A percentile compares a stretch with the other conserved stretches of the same genome.
These are phyloP conservation scores for Aspergillus sergii DNA, from an alignment of 2,329 filamentous ascomycete genomes.

Conservation along the genomic window DNA sequence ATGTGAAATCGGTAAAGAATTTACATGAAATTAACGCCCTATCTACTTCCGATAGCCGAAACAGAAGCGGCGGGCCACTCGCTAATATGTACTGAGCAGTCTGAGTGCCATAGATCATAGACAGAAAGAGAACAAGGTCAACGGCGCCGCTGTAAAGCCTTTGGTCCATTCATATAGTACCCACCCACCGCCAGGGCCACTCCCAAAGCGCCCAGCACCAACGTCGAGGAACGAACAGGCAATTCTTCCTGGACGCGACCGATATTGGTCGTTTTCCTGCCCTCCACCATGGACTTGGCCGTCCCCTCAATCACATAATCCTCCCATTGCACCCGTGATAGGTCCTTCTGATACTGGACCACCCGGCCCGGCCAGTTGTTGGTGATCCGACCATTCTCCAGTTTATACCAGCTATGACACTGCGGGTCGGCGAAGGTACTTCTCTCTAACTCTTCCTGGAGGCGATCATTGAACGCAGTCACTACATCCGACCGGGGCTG, in stretches of 20 bases:
- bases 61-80: background rate
- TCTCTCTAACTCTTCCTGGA: constrained; percentile 49
- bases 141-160: background rate
- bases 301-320: constrained; percentile 34
- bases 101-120: background rate
- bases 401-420: constrained; percentile 62
- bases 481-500: constrained; percentile 46
- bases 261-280: constrained; percentile 28
- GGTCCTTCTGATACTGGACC: constrained; percentile 56
- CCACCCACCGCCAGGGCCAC: constrained; percentile 58
- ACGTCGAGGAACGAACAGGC: constrained; percentile 31
- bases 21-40: background rate
- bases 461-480: constrained; percentile 48
- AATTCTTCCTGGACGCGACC: constrained; percentile 41
- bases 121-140: background rate
- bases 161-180: constrained; percentile 21
- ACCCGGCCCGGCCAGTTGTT: constrained; percentile 61
- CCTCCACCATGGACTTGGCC: constrained; percentile 23
- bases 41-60: background rate
- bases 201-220: constrained; percentile 75
- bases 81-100: background rate
- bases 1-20: background rate
- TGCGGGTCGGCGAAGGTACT: constrained; percentile 57
- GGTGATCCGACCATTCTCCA: constrained; percentile 55
- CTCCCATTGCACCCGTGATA: constrained; percentile 34